Conservation (phyloP, 208 protist genomes). For the Acanthamoeba healyi region DNA sequence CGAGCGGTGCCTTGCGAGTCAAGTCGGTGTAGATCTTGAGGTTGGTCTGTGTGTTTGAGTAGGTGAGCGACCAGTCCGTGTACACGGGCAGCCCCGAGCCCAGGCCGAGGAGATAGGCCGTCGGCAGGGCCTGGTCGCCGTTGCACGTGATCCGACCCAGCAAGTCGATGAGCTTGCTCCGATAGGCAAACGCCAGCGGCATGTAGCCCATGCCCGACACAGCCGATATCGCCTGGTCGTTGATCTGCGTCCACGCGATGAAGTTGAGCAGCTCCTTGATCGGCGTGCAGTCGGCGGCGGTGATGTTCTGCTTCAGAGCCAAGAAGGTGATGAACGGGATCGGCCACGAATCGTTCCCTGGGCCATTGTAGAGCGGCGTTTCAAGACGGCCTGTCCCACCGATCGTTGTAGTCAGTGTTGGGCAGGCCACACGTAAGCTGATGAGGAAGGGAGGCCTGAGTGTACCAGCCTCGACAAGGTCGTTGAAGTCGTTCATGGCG, state of each 20-base stretch:
- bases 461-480: neutral
- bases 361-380: neutral
- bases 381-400: neutral
- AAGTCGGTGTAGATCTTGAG: neutral
- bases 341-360: conserved; percentile 1
- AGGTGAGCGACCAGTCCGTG: neutral
- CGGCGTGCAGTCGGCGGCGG: neutral
- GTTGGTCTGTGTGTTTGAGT: neutral
- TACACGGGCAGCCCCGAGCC: neutral
- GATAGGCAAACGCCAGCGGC: conserved; percentile 20
- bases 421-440: no score
- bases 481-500: conserved; percentile 2
- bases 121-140: conserved; percentile 29
- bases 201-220: neutral
- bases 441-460: neutral
- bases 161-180: conserved; percentile 6
- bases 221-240: neutral
- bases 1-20: neutral
- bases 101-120: neutral
- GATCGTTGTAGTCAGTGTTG: no score
- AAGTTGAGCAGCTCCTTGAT: conserved; percentile 32
- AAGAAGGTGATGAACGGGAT: conserved; percentile 32
- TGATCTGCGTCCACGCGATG: conserved; percentile 27
- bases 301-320: neutral
- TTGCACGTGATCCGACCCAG: neutral